phyloP scores from a whole-genome alignment of 1,139 yeast genomes.

The Geotrichum phurueaensis region DNA sequence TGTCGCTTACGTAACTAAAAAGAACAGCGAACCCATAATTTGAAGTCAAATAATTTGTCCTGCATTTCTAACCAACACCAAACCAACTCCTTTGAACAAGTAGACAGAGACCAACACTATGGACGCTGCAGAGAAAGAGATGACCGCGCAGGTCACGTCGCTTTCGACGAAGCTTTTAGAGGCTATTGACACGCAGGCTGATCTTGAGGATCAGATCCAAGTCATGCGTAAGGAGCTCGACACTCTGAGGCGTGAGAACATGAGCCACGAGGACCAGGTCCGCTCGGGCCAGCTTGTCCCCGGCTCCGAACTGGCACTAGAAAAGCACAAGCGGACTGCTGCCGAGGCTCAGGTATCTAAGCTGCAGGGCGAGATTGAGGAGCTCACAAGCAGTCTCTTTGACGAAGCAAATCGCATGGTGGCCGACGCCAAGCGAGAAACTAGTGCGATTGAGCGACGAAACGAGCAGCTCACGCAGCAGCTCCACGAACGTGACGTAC shows the following conservation, averaged over 20 bases:
- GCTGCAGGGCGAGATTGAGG: conserved; percentile 63
- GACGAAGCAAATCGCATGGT: conserved; percentile 71
- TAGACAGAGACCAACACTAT: neutral
- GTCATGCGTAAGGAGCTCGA: conserved; percentile 30
- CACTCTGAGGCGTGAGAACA: conserved; percentile 26
- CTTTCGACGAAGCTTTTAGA: conserved; percentile 35
- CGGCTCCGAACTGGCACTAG: conserved; percentile 19
- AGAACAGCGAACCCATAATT: neutral
- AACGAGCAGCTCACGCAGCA: conserved; percentile 59
- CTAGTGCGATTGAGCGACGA: conserved; percentile 34
- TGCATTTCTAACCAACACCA: neutral
- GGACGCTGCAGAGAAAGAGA: neutral
- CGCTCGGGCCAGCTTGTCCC: conserved; percentile 26
- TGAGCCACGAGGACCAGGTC: conserved; percentile 26
- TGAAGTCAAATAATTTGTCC: neutral
- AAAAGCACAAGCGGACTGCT: conserved; percentile 28
- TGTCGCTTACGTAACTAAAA: neutral
- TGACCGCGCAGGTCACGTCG: conserved; percentile 32
- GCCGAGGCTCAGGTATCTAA: conserved; percentile 50
- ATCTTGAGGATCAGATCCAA: conserved; percentile 34
- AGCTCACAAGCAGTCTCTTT: conserved; percentile 59
- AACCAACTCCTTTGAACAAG: neutral
- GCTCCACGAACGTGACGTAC: conserved; percentile 62
- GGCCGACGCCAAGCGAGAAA: conserved; percentile 50
- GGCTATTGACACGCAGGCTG: conserved; percentile 36